Evolutionary conservation across 129 eudicot species (phyloP).

Genomic region (Solidago caesia): DNA sequence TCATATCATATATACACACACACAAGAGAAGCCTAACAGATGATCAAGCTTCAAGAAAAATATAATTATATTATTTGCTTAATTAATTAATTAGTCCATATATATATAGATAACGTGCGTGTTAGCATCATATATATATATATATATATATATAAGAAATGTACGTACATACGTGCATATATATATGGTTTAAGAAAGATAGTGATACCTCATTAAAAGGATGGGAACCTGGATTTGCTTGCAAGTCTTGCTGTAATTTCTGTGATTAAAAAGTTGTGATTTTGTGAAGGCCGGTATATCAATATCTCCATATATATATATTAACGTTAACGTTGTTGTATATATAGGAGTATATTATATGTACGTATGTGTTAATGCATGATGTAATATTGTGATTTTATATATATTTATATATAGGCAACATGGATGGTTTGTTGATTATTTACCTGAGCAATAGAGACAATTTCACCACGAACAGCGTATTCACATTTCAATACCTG

Average conservation of each 20-base stretch:
- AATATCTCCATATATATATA: no score
- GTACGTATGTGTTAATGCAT: not conserved
- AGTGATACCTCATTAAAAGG: constrained; percentile 78
- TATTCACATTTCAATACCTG: constrained; percentile 92
- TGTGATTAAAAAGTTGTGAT: constrained; percentile 24
- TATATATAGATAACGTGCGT: no score
- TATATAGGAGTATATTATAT: no score
- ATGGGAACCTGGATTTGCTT: constrained; percentile 69
- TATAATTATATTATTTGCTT: no score
- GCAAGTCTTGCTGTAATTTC: constrained; percentile 75
- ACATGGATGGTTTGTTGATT: no score
- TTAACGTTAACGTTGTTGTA: not conserved
- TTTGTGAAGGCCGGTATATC: not conserved
- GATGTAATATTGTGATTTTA: no score
- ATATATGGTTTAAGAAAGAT: not conserved
- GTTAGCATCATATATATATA: not conserved
- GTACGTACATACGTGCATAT: no score
- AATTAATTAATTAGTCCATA: no score
- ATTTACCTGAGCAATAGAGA: constrained; percentile 75
- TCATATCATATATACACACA: no score
- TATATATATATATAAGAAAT: not conserved
- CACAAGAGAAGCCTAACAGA: no score
- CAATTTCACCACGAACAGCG: constrained; percentile 98
- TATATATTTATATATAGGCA: no score
- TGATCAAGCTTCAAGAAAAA: no score